A percentile compares a stretch with the other conserved stretches of the same genome.
These are phyloP conservation scores for Penicillium paxilli DNA, from an alignment of 495 filamentous ascomycete genomes.

Conservation along the genomic window DNA sequence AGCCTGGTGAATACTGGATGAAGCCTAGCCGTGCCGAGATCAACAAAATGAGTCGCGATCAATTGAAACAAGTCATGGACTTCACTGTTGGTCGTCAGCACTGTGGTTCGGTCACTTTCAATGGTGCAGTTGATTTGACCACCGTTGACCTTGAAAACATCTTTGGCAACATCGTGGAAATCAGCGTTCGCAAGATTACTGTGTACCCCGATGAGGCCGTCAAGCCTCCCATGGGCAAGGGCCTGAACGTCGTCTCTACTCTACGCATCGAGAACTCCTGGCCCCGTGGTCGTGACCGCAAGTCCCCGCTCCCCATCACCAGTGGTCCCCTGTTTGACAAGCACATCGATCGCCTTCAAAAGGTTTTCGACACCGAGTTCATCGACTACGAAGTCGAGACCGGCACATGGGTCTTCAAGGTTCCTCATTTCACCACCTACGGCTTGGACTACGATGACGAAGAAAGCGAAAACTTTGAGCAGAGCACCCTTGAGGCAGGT, in stretches of 20 bases:
- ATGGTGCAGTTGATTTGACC: slow-evolving; percentile 77
- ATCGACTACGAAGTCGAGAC: slow-evolving; percentile 72
- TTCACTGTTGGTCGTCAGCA: slow-evolving; percentile 81
- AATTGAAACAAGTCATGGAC: slow-evolving; percentile 66
- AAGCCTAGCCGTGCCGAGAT: slow-evolving; percentile 70
- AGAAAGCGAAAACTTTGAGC: slow-evolving; percentile 53
- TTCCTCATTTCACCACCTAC: slow-evolving; percentile 95
- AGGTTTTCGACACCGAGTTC: slow-evolving; percentile 77
- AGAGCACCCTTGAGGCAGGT: slow-evolving; percentile 57
- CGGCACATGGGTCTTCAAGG: slow-evolving; percentile 87
- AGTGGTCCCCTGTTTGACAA: slow-evolving; percentile 64
- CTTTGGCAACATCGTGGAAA: slow-evolving; percentile 67
- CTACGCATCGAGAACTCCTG: slow-evolving; percentile 87
- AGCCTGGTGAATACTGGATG: slow-evolving; percentile 83
- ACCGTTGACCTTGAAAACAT: slow-evolving; percentile 70
- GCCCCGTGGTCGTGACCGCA: slow-evolving; percentile 69
- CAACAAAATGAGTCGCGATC: slow-evolving; percentile 66
- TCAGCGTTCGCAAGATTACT: slow-evolving; percentile 73
- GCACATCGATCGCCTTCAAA: slow-evolving; percentile 79
- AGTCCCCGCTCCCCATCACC: slow-evolving; percentile 50
- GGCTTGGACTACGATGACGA: slow-evolving; percentile 86
- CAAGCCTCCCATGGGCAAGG: slow-evolving; percentile 81
- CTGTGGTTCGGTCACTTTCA: slow-evolving; percentile 78
- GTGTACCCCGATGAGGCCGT: slow-evolving; percentile 74
- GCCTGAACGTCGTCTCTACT: slow-evolving; percentile 85